These are phyloP conservation scores for Fusarium vanettenii DNA, from an alignment of 2,329 filamentous ascomycete species.

Conservation along the genomic window DNA sequence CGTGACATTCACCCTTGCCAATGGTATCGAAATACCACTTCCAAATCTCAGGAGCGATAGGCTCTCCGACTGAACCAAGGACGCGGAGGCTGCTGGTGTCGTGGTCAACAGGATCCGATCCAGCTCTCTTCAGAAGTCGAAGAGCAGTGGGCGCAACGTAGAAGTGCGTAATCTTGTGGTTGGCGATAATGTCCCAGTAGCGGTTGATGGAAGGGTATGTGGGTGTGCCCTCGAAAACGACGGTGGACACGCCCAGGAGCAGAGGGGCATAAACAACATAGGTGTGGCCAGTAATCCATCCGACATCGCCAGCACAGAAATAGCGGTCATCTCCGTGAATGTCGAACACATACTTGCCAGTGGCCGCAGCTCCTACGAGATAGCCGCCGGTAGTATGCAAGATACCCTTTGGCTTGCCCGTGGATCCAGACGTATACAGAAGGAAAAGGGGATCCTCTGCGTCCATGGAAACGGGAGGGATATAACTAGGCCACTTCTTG, in stretches of 20 bases:
- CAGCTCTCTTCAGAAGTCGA: slow-evolving; percentile 88
- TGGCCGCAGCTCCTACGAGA: slow-evolving; percentile 85
- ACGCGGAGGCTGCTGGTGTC: slow-evolving; percentile 86
- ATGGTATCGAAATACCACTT: slow-evolving; percentile 97
- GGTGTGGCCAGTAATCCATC: slow-evolving; percentile 97
- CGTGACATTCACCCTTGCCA: slow-evolving; percentile 87
- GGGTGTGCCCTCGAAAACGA: slow-evolving; percentile 95
- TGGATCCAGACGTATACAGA: slow-evolving; percentile 94
- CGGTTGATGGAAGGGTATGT: slow-evolving; percentile 93
- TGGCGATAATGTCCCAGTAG: slow-evolving; percentile 95
- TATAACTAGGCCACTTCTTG: slow-evolving; percentile 90
- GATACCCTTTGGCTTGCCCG: slow-evolving; percentile 95
- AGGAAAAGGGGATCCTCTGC: slow-evolving; percentile 94
- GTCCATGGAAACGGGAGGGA: slow-evolving; percentile 84
- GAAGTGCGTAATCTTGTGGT: slow-evolving; percentile 92
- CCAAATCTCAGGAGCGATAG: slow-evolving; percentile 97
- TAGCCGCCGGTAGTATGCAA: slow-evolving; percentile 95
- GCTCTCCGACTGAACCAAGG: slow-evolving; percentile 91
- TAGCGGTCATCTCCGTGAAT: slow-evolving; percentile 89
- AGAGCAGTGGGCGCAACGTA: slow-evolving; percentile 94
- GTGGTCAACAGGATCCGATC: slow-evolving; percentile 80
- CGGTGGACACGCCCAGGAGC: slow-evolving; percentile 86
- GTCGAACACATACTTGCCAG: slow-evolving; percentile 96
- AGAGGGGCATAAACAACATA: slow-evolving; percentile 95
- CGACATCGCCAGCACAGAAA: slow-evolving; percentile 95